A percentile compares a stretch with the other conserved stretches of the same genome.
Conservation (phyloP, 108 stramenopile genomes). For the Skeletonema marinoi region DNA sequence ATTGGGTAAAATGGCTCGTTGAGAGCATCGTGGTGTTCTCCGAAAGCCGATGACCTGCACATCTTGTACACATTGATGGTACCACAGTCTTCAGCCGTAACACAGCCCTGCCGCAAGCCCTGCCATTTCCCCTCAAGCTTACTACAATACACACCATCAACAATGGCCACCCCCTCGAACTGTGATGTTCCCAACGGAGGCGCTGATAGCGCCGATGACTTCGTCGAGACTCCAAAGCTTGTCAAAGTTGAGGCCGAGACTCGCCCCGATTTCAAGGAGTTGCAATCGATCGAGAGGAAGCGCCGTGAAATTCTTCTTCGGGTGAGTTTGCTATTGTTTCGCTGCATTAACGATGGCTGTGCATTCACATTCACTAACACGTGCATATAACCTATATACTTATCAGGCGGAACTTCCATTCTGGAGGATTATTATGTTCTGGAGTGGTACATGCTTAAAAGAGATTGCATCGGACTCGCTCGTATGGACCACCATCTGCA, state of each 20-base stretch:
- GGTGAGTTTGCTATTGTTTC: slow-evolving; percentile 8
- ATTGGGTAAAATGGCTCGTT: no score
- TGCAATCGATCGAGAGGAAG: slow-evolving; percentile 9
- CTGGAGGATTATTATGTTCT: slow-evolving; percentile 23
- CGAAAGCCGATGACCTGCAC: no score
- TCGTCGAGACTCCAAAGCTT: background rate
- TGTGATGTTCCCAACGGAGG: background rate
- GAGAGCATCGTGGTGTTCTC: no score
- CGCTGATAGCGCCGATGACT: background rate
- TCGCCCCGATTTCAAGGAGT: slow-evolving; percentile 14
- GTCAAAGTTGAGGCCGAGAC: background rate
- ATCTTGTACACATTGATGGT: no score
- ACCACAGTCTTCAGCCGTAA: no score
- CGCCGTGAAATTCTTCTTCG: slow-evolving; percentile 26
- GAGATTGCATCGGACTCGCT: slow-evolving; percentile 20
- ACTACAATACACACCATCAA: background rate
- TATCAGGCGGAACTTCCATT: slow-evolving; percentile 26
- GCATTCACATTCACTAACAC: background rate
- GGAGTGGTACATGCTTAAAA: slow-evolving; percentile 22
- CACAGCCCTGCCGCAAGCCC: no score
- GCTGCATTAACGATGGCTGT: background rate
- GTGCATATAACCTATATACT: no score
- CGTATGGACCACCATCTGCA: slow-evolving; percentile 48
- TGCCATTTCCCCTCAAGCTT: no score
- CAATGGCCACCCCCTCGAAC: background rate